These are phyloP conservation scores for Pseudozyma sp. DNA, from an alignment of 1,284 basidiomycete genomes.

Conservation along the genomic window DNA sequence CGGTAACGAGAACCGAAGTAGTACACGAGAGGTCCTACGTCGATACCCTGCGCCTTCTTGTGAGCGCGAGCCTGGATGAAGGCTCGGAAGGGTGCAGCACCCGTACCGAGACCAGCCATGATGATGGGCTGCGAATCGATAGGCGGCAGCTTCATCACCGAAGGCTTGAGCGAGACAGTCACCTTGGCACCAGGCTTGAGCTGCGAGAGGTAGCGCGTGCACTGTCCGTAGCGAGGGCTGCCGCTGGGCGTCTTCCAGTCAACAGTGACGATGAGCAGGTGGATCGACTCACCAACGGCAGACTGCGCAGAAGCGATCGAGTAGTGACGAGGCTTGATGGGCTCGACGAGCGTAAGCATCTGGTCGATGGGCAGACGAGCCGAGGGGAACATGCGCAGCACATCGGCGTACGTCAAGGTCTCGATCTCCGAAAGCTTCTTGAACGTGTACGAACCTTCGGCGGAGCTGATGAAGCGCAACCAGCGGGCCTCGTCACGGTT, in stretches of 20 bases:
- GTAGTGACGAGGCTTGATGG: constrained; percentile 93
- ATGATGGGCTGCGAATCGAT: constrained; percentile 89
- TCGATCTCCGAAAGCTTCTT: constrained; percentile 95
- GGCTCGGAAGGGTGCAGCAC: constrained; percentile 97
- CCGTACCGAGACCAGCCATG: constrained; percentile 98
- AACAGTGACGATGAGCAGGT: constrained; percentile 93
- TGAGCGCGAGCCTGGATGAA: constrained; percentile 94
- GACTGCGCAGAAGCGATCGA: constrained; percentile 95
- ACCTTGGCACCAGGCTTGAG: constrained; percentile 89
- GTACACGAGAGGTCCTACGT: constrained; percentile 91
- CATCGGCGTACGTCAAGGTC: constrained; percentile 91
- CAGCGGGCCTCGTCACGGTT: constrained; percentile 81
- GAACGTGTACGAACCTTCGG: constrained; percentile 90
- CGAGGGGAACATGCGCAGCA: constrained; percentile 82
- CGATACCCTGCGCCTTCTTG: constrained; percentile 80
- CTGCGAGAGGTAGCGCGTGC: constrained; percentile 90
- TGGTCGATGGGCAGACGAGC: constrained; percentile 82
- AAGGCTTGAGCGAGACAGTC: constrained; percentile 97
- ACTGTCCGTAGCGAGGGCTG: constrained; percentile 87
- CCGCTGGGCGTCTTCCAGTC: constrained; percentile 90
- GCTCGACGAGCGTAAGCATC: constrained; percentile 81
- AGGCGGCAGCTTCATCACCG: constrained; percentile 97
- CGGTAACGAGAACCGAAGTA: constrained; percentile 98
- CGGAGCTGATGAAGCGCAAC: constrained; percentile 89
- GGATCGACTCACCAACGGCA: constrained; percentile 92